These are phyloP conservation scores for Diaporthe sp. DNA, from an alignment of 2,329 filamentous ascomycete genomes.

Conservation along the genomic window DNA sequence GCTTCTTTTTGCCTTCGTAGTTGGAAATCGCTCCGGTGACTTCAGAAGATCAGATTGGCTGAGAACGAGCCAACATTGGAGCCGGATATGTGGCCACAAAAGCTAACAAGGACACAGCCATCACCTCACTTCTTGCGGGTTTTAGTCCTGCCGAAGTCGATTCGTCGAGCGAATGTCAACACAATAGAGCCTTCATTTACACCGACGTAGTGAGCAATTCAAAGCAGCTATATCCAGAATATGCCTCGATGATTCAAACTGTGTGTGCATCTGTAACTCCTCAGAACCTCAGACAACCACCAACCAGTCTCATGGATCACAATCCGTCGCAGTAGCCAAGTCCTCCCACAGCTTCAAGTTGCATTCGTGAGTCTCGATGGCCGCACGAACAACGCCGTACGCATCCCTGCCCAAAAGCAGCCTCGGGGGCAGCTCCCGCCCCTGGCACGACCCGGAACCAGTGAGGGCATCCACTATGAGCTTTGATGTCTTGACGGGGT, in stretches of 20 bases:
- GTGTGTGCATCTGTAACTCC: background rate
- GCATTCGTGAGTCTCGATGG: background rate
- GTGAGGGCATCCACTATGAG: slow-evolving; percentile 9
- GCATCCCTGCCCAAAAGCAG: slow-evolving; percentile 6
- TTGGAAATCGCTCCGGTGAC: too few relatives aligned
- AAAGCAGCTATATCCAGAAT: background rate
- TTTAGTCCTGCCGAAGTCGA: background rate
- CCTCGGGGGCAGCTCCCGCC: background rate
- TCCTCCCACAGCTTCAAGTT: slow-evolving; percentile 14
- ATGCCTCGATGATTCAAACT: background rate
- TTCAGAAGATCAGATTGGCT: too few relatives aligned
- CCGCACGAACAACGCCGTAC: background rate
- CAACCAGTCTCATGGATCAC: background rate
- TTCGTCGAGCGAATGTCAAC: too few relatives aligned
- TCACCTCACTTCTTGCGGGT: too few relatives aligned
- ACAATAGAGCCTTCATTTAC: background rate
- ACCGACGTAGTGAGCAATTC: accelerated
- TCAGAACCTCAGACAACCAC: background rate
- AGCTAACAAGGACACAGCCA: background rate
- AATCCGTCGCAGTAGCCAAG: slow-evolving; percentile 11
- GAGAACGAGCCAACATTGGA: too few relatives aligned
- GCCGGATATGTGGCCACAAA: too few relatives aligned
- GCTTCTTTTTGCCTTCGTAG: too few relatives aligned
- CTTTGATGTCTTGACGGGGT: background rate
- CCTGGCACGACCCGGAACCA: background rate